phyloP scores from a whole-genome alignment of 805 yeast species.

The Candida chilensis region DNA sequence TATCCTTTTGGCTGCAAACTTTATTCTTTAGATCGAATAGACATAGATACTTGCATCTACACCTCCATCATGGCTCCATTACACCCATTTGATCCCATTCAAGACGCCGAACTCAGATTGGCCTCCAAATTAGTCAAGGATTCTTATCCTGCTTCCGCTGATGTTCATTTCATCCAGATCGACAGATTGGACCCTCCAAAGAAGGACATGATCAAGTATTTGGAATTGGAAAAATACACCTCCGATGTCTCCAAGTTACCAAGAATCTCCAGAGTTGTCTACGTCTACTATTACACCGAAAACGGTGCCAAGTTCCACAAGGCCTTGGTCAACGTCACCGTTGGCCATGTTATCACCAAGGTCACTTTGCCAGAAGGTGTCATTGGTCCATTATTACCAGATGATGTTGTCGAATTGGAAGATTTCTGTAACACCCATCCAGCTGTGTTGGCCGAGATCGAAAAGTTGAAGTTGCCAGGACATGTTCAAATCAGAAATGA shows the following conservation, averaged over 20 bases:
- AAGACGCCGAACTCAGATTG: slow-evolving; percentile 47
- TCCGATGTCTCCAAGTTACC: slow-evolving; percentile 42
- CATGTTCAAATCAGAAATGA: slow-evolving; percentile 50
- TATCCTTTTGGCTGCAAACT: no score
- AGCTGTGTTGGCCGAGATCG: slow-evolving; percentile 51
- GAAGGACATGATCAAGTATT: slow-evolving; percentile 54
- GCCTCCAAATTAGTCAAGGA: slow-evolving; percentile 57
- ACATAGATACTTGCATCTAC: no score
- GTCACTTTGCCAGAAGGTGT: slow-evolving; percentile 48
- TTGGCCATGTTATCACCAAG: slow-evolving; percentile 52
- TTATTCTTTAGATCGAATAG: no score
- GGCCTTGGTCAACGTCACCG: slow-evolving; percentile 60
- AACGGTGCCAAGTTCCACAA: slow-evolving; percentile 50
- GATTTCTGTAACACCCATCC: slow-evolving; percentile 43
- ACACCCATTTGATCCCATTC: slow-evolving; percentile 55
- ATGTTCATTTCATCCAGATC: slow-evolving; percentile 55
- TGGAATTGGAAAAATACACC: slow-evolving; percentile 49
- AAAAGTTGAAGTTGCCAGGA: slow-evolving; percentile 54
- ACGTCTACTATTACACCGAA: slow-evolving; percentile 55
- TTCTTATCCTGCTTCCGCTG: slow-evolving; percentile 36
- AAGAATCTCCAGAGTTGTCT: slow-evolving; percentile 57
- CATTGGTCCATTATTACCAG: slow-evolving; percentile 66
- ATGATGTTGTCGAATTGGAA: slow-evolving; percentile 51
- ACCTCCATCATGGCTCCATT: slow-evolving; percentile 7
- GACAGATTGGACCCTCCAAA: slow-evolving; percentile 78